These are phyloP conservation scores for Pseudogymnoascus sp. DNA, from an alignment of 2,329 filamentous ascomycete species.

Conservation along the genomic window DNA sequence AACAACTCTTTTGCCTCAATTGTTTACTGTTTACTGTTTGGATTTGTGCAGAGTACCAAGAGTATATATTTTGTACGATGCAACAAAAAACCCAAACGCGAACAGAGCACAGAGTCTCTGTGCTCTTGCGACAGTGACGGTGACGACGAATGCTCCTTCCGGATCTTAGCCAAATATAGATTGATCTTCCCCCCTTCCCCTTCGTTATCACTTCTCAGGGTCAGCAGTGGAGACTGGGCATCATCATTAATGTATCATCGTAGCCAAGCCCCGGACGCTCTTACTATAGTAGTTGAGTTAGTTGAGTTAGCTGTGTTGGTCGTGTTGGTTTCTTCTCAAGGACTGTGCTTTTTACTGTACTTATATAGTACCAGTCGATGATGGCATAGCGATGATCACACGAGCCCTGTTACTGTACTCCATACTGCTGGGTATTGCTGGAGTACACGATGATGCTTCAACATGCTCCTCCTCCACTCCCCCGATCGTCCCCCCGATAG, in stretches of 20 bases:
- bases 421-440: background rate
- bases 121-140: background rate
- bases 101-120: background rate
- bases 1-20: background rate
- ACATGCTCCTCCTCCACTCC: background rate
- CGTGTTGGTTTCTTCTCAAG: too few species aligned
- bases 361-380: background rate
- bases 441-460: background rate
- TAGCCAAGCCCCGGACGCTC: background rate
- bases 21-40: background rate
- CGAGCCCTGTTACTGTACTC: background rate
- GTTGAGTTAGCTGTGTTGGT: too few species aligned
- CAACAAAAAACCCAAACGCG: background rate
- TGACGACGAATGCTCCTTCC: background rate
- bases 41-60: background rate
- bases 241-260: background rate
- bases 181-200: constrained; percentile 3
- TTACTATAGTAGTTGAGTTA: background rate
- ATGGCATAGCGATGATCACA: background rate
- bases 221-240: constrained; percentile 2
- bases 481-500: background rate
- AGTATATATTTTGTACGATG: background rate
- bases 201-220: constrained; percentile 3
- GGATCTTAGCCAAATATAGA: constrained; percentile 4
- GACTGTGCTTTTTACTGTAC: background rate